phyloP scores from a whole-genome alignment of 306 rosid genomes.

The Fragaria iinumae region DNA sequence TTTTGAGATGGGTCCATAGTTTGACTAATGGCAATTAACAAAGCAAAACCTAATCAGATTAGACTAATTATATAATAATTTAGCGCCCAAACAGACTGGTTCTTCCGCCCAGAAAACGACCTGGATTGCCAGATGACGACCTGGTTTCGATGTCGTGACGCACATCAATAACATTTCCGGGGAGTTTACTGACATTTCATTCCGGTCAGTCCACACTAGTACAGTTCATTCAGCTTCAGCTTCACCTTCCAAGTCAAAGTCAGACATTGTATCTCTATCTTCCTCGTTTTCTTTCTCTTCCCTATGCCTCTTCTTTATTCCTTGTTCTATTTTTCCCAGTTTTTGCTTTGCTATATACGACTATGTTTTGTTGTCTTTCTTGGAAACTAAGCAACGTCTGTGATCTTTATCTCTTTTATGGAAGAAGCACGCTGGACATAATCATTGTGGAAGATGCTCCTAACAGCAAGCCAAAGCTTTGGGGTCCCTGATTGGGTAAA shows the following conservation, averaged over 20 bases:
- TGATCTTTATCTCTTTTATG: not conserved
- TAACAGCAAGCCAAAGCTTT: not conserved
- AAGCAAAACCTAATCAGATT: not conserved
- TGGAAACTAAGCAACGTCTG: conserved; percentile 6
- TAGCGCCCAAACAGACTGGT: not conserved
- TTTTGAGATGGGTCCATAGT: not conserved
- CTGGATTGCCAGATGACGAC: not conserved
- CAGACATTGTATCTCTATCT: conserved; percentile 16
- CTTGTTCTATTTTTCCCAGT: not conserved
- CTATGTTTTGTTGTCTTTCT: not conserved
- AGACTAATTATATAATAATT: not conserved
- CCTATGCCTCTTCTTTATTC: not conserved
- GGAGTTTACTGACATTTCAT: conserved; percentile 7
- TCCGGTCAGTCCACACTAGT: not conserved
- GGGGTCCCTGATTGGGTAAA: not conserved
- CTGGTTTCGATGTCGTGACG: not conserved
- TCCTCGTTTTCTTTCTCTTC: conserved; percentile 11
- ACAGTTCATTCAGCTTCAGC: not conserved
- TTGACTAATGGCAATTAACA: not conserved
- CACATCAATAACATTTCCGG: not conserved
- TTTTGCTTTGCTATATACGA: not conserved
- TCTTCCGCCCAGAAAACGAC: not conserved
- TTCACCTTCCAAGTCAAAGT: not conserved
- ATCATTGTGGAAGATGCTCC: conserved; percentile 7
- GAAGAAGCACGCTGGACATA: conserved; percentile 10